Conservation (phyloP, 2,329 filamentous ascomycete genomes). For the Aspergillus latus region DNA sequence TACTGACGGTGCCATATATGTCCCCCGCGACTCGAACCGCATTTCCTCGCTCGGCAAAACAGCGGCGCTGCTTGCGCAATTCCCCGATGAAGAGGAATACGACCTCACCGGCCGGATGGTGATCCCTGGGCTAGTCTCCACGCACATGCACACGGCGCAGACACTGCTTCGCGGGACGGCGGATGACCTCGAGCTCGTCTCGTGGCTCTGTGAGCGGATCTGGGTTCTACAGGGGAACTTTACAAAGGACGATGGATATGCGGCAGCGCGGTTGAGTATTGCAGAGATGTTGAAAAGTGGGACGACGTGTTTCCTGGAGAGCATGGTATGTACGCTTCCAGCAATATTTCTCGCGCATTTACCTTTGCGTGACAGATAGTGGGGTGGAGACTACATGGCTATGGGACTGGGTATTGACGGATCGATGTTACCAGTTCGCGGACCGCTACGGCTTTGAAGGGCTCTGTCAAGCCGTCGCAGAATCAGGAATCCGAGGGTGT, state of each 20-base stretch:
- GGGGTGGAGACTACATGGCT: no score
- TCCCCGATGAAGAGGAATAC: conserved; percentile 17
- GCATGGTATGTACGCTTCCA: conserved; percentile 37
- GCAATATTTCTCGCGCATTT: no score
- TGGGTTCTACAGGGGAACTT: conserved; percentile 52
- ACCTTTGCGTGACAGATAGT: no score
- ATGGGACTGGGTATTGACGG: no score
- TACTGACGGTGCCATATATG: conserved; percentile 42
- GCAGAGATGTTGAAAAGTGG: conserved; percentile 53
- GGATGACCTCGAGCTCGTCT: conserved; percentile 52
- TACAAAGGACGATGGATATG: conserved; percentile 50
- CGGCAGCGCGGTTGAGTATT: conserved; percentile 50
- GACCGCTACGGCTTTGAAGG: conserved; percentile 51
- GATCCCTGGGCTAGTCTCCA: conserved; percentile 52
- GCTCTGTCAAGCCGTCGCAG: conserved; percentile 44
- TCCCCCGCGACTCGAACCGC: conserved; percentile 41
- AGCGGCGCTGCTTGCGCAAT: conserved; percentile 27
- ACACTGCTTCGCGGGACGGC: conserved; percentile 49
- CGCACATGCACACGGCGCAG: conserved; percentile 53
- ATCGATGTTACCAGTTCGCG: conserved; percentile 27
- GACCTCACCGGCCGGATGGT: conserved; percentile 47
- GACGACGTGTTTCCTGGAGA: conserved; percentile 55
- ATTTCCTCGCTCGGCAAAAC: conserved; percentile 50
- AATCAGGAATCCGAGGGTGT: conserved; percentile 48
- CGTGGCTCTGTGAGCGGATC: conserved; percentile 54